Conservation (phyloP, 441 rosid genomes). For the Dalechampia spathulata region DNA sequence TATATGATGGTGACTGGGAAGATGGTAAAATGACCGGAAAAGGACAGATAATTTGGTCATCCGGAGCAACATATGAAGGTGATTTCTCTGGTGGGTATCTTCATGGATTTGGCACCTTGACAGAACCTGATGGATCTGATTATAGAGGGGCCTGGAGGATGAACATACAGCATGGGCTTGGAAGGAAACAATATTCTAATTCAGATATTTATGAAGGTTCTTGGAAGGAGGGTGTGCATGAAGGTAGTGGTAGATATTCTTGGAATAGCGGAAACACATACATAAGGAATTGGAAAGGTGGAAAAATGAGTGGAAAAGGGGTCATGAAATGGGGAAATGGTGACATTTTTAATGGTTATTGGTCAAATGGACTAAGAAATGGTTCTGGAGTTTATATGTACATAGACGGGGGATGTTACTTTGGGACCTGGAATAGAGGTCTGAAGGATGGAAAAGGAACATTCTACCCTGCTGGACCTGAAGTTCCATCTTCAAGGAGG, state of each 20-base stretch:
- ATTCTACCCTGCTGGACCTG: constrained; percentile 74
- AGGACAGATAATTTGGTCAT: constrained; percentile 62
- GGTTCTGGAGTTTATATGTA: constrained; percentile 83
- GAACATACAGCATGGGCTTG: constrained; percentile 77
- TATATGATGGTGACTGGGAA: constrained; percentile 92
- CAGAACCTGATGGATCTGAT: constrained; percentile 49
- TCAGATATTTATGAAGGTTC: constrained; percentile 79
- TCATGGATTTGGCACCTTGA: constrained; percentile 71
- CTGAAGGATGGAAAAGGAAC: constrained; percentile 88
- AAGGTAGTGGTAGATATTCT: constrained; percentile 72
- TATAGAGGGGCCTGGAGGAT: constrained; percentile 85
- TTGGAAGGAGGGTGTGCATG: constrained; percentile 89
- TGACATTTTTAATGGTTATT: constrained; percentile 71
- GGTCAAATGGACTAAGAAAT: constrained; percentile 75
- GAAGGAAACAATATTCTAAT: constrained; percentile 67
- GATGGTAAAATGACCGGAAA: constrained; percentile 78
- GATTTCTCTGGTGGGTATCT: constrained; percentile 82
- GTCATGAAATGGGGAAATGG: constrained; percentile 90
- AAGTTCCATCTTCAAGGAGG: constrained; percentile 54
- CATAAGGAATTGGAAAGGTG: constrained; percentile 77
- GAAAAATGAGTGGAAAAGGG: constrained; percentile 88
- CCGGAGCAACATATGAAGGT: constrained; percentile 77
- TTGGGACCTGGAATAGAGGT: constrained; percentile 76
- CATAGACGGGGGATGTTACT: constrained; percentile 75
- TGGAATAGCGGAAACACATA: constrained; percentile 78